These are phyloP conservation scores for Cercospora canescens DNA, from an alignment of 2,329 filamentous ascomycete genomes.

Conservation along the genomic window DNA sequence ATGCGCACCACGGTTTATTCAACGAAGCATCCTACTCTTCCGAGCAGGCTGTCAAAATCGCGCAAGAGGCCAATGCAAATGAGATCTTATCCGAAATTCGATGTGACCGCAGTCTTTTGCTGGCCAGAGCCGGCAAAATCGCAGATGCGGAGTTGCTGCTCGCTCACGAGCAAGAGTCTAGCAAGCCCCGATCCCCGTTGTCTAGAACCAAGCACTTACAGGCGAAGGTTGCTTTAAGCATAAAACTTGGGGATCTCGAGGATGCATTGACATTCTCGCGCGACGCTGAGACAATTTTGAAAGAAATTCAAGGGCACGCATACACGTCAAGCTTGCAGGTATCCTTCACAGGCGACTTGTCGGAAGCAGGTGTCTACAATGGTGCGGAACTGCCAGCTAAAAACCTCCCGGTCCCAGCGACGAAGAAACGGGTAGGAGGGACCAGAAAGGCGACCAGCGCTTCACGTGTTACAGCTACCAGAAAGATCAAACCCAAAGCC, in stretches of 20 bases:
- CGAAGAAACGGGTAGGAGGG: neutral
- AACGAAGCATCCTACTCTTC: slow-evolving; percentile 87
- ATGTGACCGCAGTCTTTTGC: slow-evolving; percentile 27
- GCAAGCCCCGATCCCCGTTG: slow-evolving; percentile 7
- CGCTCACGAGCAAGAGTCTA: slow-evolving; percentile 13
- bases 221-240: slow-evolving; percentile 25
- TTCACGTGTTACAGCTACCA: neutral
- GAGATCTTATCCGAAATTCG: slow-evolving; percentile 19
- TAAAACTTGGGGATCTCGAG: slow-evolving; percentile 24
- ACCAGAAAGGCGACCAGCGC: neutral
- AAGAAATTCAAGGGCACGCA: slow-evolving; percentile 8
- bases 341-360: neutral
- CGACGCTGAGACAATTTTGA: slow-evolving; percentile 19
- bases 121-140: slow-evolving; percentile 26
- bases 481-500: neutral
- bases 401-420: neutral
- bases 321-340: slow-evolving; percentile 2
- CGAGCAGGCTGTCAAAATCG: slow-evolving; percentile 78
- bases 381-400: neutral
- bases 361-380: neutral
- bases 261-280: slow-evolving; percentile 22
- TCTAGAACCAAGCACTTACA: slow-evolving; percentile 21
- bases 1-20: slow-evolving; percentile 81
- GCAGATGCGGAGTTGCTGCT: slow-evolving; percentile 36
- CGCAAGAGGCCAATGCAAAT: slow-evolving; percentile 43